Evolutionary conservation across 2,329 filamentous ascomycete genomes (phyloP).

Genomic region (Eutypella sp.): DNA sequence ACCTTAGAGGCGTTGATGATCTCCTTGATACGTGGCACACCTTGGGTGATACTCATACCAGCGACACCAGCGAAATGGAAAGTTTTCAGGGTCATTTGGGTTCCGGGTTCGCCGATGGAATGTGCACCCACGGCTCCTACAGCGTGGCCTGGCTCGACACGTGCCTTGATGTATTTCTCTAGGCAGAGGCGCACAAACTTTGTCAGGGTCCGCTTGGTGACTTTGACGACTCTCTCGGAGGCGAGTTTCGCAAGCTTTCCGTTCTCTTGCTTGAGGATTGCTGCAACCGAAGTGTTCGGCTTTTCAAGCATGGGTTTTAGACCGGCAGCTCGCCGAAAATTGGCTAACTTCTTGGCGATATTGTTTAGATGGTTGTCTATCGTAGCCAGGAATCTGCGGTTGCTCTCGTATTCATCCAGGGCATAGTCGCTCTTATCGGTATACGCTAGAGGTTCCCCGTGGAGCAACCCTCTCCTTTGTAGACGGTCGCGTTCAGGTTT

Average conservation of each 20-base stretch:
- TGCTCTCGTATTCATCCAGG: slow-evolving; percentile 77
- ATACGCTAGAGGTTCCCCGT: slow-evolving; percentile 60
- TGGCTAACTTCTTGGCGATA: slow-evolving; percentile 57
- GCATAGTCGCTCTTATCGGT: slow-evolving; percentile 62
- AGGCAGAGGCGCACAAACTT: slow-evolving; percentile 79
- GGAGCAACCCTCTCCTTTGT: slow-evolving; percentile 54
- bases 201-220: slow-evolving; percentile 68
- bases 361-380: slow-evolving; percentile 67
- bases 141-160: slow-evolving; percentile 90
- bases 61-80: slow-evolving; percentile 99
- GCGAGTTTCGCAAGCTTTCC: slow-evolving; percentile 17
- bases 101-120: slow-evolving; percentile 96
- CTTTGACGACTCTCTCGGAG: slow-evolving; percentile 73
- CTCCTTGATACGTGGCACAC: slow-evolving; percentile 99
- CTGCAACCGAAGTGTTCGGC: slow-evolving; percentile 16
- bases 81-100: slow-evolving; percentile 98
- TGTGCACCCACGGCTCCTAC: slow-evolving; percentile 95
- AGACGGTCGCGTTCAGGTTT: slow-evolving; percentile 63
- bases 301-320: slow-evolving; percentile 35
- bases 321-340: slow-evolving; percentile 46
- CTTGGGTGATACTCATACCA: slow-evolving; percentile 98
- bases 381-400: slow-evolving; percentile 73
- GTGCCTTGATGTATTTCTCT: slow-evolving; percentile 84
- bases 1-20: slow-evolving; percentile 97
- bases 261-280: slow-evolving; percentile 26